Evolutionary conservation across 148 eudicot species (phyloP), one percentile per base, ranked within the genome.

Genomic region (Rhododendron williamsianum): DNA sequence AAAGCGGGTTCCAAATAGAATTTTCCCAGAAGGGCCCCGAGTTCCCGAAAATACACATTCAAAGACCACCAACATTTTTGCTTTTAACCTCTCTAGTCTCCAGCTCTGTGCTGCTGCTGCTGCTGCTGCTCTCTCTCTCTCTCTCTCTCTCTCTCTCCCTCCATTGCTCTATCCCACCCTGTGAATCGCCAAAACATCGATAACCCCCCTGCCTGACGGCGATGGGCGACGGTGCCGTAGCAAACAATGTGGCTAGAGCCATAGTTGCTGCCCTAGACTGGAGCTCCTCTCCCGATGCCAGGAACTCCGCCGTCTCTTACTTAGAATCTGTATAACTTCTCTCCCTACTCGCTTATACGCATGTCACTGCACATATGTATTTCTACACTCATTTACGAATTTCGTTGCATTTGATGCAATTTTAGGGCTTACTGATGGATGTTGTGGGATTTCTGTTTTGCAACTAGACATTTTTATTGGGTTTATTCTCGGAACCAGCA

Each of bases 181-280:
- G 38, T 48, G 18, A 19, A 49, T 74, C 33, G 41, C 19, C 21
- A 56, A 38, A 72, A 72, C 49, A 58, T 81, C 18, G 71, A 25
- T 71, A 86, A 86, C 27, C 76, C 84, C 45, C 87, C 35, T 11
- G 18, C 10, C 27, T 3, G 25, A 52, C 48, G 46, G 18, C 56
- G 65, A 93, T 95, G 96, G 97, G 90, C 63, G 95, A 91, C 16
- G 45, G 85, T 87, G 89, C 69, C 63, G 86, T 87, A 43, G 93
- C 93, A 33, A 92, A 77, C 83, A 91, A 90, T 86, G 98, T 97
- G 48, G 98, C 98, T 51, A 88, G 90, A 86, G 98, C 99, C 80
- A 97, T 97, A 52, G 84, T 83, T 21, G 92, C 92, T 85, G 99
- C 96, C 63, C 92, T 95, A 33, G 96, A 94, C 84, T 95, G 98